Evolutionary conservation across 2,329 filamentous ascomycete species (phyloP).

Genomic region (Botrytis cinerea): DNA sequence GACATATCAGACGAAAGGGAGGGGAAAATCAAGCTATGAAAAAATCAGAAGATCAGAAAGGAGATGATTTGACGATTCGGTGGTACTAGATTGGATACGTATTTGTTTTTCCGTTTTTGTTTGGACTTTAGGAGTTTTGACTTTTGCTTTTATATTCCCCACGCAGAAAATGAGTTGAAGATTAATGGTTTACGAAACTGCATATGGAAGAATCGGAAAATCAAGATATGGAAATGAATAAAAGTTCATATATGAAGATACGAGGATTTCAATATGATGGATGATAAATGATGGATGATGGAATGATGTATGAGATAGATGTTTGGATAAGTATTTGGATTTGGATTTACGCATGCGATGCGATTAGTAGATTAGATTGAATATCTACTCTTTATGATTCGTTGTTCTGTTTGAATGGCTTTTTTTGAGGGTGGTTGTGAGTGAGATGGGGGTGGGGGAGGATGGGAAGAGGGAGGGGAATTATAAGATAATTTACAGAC

Average conservation of each 20-base stretch:
- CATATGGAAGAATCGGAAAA: not conserved
- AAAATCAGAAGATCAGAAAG: not conserved
- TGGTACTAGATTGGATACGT: conserved; percentile 2
- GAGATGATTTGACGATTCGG: not conserved
- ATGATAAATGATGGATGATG: not conserved
- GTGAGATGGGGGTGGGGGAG: not conserved
- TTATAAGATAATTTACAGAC: not conserved
- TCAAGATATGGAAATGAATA: not conserved
- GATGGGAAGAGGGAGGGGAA: not conserved
- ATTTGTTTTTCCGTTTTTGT: not conserved
- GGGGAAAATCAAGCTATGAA: not conserved
- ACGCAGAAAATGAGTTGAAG: not conserved
- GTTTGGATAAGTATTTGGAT: not conserved
- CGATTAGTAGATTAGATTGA: not conserved
- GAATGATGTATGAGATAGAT: not conserved
- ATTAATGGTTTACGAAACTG: not conserved
- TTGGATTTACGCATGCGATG: not conserved
- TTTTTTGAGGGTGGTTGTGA: not conserved
- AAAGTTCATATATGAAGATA: not conserved
- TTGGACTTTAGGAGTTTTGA: not conserved
- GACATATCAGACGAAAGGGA: not conserved
- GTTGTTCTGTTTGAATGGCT: not conserved
- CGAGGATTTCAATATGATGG: not conserved
- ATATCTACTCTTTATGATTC: not conserved
- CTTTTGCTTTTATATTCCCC: not conserved